These are phyloP conservation scores for Monosporascus sp. DNA, from an alignment of 2,329 filamentous ascomycete species.

Conservation along the genomic window DNA sequence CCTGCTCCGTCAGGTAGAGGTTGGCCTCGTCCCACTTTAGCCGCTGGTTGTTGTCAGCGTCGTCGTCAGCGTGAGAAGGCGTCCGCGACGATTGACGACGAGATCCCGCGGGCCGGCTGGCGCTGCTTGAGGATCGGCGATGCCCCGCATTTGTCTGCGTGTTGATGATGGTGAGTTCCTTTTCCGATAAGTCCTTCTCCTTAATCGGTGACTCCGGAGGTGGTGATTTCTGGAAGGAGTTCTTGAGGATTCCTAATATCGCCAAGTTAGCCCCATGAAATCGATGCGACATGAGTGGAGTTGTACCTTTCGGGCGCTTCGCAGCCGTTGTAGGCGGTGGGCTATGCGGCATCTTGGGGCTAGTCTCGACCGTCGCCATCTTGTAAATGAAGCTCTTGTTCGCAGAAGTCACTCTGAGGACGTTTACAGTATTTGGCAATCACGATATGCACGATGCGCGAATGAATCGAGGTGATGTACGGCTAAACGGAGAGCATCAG, in stretches of 20 bases:
- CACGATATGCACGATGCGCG: too few relatives aligned
- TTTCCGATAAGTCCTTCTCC: constrained; percentile 58
- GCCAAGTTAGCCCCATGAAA: constrained; percentile 1
- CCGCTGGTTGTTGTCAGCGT: constrained; percentile 60
- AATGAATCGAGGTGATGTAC: too few relatives aligned
- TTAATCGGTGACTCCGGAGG: constrained; percentile 48
- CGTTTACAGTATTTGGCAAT: too few relatives aligned
- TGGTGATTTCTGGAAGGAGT: constrained; percentile 64
- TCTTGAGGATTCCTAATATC: constrained; percentile 81
- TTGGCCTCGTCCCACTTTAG: constrained; percentile 99
- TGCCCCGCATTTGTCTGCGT: constrained; percentile 91
- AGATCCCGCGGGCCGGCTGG: constrained; percentile 57
- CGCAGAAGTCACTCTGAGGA: neutral
- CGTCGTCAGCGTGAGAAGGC: constrained; percentile 41
- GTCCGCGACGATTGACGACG: constrained; percentile 62
- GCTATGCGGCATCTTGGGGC: constrained; percentile 17
- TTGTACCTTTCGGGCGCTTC: constrained; percentile 27
- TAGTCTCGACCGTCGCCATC: constrained; percentile 26
- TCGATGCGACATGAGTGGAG: neutral
- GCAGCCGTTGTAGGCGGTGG: constrained; percentile 11
- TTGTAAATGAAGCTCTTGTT: constrained; percentile 3
- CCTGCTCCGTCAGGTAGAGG: constrained; percentile 92
- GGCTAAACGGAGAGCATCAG: neutral
- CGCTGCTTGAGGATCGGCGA: constrained; percentile 73
- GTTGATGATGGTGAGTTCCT: constrained; percentile 90